Percentiles rank a stretch among this genome's conserved stretches.
phyloP scores from a whole-genome alignment of 768 basidiomycete genomes.

The Suillus weaverae region DNA sequence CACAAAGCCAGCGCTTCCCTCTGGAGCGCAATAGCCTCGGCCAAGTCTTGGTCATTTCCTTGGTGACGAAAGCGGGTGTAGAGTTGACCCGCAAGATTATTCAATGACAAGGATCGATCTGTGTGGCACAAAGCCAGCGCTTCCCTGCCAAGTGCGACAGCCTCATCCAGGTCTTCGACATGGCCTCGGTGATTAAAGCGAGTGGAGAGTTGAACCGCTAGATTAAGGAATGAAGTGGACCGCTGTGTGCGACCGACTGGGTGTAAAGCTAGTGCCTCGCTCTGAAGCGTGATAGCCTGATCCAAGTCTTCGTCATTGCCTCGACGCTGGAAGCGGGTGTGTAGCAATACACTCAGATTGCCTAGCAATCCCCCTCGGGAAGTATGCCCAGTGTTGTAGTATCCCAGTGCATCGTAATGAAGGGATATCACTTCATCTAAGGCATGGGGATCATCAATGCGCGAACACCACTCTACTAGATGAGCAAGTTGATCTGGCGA shows the following conservation, averaged over 20 bases:
- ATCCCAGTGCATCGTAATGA: neutral
- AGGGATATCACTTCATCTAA: neutral
- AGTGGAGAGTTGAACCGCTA: too few relatives aligned
- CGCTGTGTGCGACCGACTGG: too few relatives aligned
- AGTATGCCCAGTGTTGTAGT: neutral
- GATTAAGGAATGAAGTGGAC: too few relatives aligned
- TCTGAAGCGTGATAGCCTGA: too few relatives aligned
- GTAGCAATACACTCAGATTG: neutral
- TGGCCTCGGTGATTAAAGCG: neutral
- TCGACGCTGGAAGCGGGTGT: neutral
- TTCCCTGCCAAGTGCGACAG: neutral
- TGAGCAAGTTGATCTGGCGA: neutral
- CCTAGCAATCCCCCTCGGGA: neutral
- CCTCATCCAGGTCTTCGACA: neutral
- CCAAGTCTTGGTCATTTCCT: neutral
- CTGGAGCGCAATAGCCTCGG: neutral
- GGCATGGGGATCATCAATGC: neutral
- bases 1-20: neutral
- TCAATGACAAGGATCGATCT: neutral
- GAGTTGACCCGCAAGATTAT: neutral
- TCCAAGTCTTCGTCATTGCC: too few relatives aligned
- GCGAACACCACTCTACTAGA: neutral
- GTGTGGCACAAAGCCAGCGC: neutral
- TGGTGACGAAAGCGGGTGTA: neutral
- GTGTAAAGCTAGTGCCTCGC: too few relatives aligned